Percentiles rank a stretch among this genome's conserved stretches.
These are phyloP conservation scores for Podaxis carcinomalis DNA, from an alignment of 768 basidiomycete species.

Conservation along the genomic window DNA sequence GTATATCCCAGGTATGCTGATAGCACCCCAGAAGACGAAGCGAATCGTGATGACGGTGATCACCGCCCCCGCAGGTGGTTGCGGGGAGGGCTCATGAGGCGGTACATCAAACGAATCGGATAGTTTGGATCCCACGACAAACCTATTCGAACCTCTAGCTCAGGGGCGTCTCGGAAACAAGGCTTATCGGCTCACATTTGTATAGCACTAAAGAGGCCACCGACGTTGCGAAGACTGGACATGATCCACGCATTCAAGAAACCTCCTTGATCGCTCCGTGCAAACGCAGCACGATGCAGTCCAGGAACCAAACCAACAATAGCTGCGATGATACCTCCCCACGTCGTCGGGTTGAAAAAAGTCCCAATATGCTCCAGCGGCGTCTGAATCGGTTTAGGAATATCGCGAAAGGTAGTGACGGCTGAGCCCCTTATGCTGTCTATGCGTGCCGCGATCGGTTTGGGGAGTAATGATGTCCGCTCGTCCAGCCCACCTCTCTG, in stretches of 20 bases:
- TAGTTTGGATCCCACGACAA: conserved; percentile 11
- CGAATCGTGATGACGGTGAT: conserved; percentile 3
- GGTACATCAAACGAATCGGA: conserved; percentile 8
- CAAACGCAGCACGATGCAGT: conserved; percentile 5
- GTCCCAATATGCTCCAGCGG: neutral
- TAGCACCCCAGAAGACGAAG: conserved; percentile 5
- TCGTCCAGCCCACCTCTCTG: neutral
- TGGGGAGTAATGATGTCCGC: neutral
- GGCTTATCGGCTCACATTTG: neutral
- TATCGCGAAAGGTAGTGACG: neutral
- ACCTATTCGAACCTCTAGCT: neutral
- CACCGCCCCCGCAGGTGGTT: neutral
- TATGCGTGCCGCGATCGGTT: neutral
- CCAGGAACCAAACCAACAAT: conserved; percentile 1
- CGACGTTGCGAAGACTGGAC: conserved; percentile 9
- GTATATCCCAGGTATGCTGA: conserved; percentile 10
- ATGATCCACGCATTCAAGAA: conserved; percentile 10
- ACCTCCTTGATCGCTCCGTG: conserved; percentile 6
- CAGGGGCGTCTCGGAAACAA: neutral
- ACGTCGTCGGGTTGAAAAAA: conserved; percentile 7
- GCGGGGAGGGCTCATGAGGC: neutral
- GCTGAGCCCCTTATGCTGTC: neutral
- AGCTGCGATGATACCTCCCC: conserved; percentile 8
- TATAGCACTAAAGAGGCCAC: conserved; percentile 8
- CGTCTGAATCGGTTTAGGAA: neutral